A percentile compares a stretch with the other conserved stretches of the same genome.
These are phyloP conservation scores for Neurospora sp. DNA, from an alignment of 495 filamentous ascomycete genomes.

Conservation along the genomic window DNA sequence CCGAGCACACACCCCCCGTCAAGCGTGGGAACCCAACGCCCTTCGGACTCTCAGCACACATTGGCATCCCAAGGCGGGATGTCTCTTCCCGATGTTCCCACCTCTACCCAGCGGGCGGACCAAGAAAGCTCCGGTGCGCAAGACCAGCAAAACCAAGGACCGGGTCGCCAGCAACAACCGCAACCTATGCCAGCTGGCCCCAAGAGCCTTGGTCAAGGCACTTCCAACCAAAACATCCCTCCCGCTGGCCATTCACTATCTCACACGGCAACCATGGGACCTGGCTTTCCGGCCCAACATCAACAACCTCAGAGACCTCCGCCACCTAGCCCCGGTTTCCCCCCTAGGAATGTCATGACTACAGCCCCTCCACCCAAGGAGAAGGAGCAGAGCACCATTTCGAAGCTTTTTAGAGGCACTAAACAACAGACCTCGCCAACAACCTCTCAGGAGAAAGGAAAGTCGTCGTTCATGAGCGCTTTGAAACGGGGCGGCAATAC, in stretches of 20 bases:
- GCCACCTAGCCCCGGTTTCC: slow-evolving; percentile 2
- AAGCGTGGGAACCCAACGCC: neutral
- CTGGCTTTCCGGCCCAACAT: neutral
- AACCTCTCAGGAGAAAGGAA: slow-evolving; percentile 18
- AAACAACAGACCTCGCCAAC: slow-evolving; percentile 10
- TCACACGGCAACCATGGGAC: neutral
- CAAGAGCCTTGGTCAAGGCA: neutral
- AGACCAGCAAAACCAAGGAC: neutral
- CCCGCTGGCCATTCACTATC: neutral
- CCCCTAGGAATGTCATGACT: slow-evolving; percentile 4
- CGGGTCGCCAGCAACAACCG: neutral
- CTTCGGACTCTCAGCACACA: neutral
- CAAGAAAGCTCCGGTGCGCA: neutral
- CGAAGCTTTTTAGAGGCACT: slow-evolving; percentile 21
- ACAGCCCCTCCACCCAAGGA: slow-evolving; percentile 7
- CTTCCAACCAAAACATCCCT: neutral
- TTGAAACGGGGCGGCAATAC: slow-evolving; percentile 22
- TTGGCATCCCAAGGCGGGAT: neutral
- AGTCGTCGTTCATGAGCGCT: slow-evolving; percentile 21
- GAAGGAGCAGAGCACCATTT: slow-evolving; percentile 24
- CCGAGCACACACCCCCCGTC: neutral
- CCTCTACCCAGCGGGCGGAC: neutral
- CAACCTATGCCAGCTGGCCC: neutral
- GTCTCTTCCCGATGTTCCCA: neutral
- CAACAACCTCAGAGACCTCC: neutral